These are phyloP conservation scores for Neurospora tetrasperma DNA, from an alignment of 495 filamentous ascomycete species.

Conservation along the genomic window DNA sequence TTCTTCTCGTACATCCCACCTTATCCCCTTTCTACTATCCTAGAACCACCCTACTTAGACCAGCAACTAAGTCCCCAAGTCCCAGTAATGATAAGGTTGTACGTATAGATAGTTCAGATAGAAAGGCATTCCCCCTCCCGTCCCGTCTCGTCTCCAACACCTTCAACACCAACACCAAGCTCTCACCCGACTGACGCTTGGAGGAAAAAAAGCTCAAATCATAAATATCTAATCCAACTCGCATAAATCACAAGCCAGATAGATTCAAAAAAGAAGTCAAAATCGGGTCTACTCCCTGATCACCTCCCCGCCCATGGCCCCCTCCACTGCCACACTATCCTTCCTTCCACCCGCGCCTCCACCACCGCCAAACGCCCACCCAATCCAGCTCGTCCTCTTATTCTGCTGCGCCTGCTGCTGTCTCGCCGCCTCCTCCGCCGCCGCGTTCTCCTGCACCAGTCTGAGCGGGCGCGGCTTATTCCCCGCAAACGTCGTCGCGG, in stretches of 20 bases:
- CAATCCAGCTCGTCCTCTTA: slow-evolving; percentile 49
- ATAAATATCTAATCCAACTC: not conserved
- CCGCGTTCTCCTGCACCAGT: slow-evolving; percentile 60
- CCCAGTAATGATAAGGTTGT: not conserved
- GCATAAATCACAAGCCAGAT: not conserved
- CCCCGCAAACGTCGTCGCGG: slow-evolving; percentile 51
- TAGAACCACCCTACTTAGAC: not conserved
- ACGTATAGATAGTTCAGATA: not conserved
- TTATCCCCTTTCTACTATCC: not conserved
- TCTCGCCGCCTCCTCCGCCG: slow-evolving; percentile 16
- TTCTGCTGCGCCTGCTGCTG: slow-evolving; percentile 15
- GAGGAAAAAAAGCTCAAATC: not conserved
- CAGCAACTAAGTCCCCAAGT: not conserved
- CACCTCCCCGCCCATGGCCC: slow-evolving; percentile 1
- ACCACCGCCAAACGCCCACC: slow-evolving; percentile 30
- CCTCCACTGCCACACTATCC: slow-evolving; percentile 11
- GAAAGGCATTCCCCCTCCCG: not conserved
- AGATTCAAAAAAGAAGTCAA: not conserved
- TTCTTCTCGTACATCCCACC: not conserved
- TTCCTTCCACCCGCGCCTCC: slow-evolving; percentile 33
- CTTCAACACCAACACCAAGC: not conserved
- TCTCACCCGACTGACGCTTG: not conserved
- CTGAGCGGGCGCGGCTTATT: slow-evolving; percentile 77
- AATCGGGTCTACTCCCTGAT: slow-evolving; percentile 15
- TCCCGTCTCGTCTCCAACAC: not conserved